Percentiles rank a stretch among this genome's conserved stretches.
These are phyloP conservation scores for Lyophyllum decastes DNA, from an alignment of 768 basidiomycete genomes.

Conservation along the genomic window DNA sequence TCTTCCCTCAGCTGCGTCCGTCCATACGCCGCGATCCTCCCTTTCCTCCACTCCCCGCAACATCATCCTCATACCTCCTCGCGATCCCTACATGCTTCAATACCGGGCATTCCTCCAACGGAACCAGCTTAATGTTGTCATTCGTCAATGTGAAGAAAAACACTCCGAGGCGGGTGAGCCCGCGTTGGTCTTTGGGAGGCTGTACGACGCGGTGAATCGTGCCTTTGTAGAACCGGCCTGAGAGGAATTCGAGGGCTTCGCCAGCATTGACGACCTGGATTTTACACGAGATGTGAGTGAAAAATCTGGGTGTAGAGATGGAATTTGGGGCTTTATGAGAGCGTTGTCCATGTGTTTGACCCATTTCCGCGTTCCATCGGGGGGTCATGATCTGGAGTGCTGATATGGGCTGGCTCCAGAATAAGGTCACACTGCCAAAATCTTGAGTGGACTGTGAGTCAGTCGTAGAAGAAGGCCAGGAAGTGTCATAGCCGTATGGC, in stretches of 20 bases:
- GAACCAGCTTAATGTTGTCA: constrained; percentile 43
- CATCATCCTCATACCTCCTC: constrained; percentile 31
- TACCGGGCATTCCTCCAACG: constrained; percentile 42
- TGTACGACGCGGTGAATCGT: constrained; percentile 53
- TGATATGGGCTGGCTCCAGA: constrained; percentile 52
- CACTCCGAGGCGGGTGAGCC: constrained; percentile 43
- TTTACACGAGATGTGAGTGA: neutral
- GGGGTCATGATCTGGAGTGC: constrained; percentile 46
- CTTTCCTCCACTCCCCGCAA: constrained; percentile 40
- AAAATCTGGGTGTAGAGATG: neutral
- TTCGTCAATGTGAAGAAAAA: constrained; percentile 49
- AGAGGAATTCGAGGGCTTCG: constrained; percentile 49
- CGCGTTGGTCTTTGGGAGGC: constrained; percentile 47
- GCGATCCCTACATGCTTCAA: constrained; percentile 37
- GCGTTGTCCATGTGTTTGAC: constrained; percentile 50
- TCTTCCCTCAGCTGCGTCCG: constrained; percentile 29
- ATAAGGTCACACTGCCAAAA: constrained; percentile 43
- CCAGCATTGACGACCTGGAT: constrained; percentile 45
- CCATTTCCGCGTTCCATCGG: constrained; percentile 48
- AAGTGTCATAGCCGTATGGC: constrained; percentile 39
- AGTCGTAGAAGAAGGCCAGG: neutral
- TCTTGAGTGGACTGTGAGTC: constrained; percentile 25
- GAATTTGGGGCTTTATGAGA: too few species aligned
- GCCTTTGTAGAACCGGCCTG: constrained; percentile 48
- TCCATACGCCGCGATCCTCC: constrained; percentile 43